phyloP scores from a whole-genome alignment of 371 early-diverging fungal genomes.

The Mortierella sp. region DNA sequence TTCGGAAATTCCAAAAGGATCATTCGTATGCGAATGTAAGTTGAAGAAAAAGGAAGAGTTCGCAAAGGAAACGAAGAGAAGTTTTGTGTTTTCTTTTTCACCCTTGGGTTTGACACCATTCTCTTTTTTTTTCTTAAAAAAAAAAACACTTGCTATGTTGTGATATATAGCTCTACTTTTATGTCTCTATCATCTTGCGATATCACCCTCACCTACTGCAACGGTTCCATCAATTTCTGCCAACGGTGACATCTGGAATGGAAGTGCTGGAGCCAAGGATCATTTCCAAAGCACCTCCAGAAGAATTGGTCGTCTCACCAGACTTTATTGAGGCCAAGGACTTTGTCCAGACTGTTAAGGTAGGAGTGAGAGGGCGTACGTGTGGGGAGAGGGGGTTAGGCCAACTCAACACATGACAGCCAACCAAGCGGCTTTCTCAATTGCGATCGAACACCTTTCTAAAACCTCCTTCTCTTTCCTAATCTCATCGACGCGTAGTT shows the following conservation, averaged over 20 bases:
- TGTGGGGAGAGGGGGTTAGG: too few species aligned
- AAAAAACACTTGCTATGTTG: background rate
- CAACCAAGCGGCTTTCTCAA: too few species aligned
- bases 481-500: conserved; percentile 5
- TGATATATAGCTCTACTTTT: conserved; percentile 39
- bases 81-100: too few species aligned
- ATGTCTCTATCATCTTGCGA: conserved; percentile 48
- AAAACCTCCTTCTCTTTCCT: background rate
- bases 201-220: conserved; percentile 51
- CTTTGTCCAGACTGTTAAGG: conserved; percentile 53
- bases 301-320: conserved; percentile 47
- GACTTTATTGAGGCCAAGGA: conserved; percentile 54
- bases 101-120: background rate
- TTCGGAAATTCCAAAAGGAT: conserved; percentile 51
- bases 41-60: background rate
- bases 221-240: conserved; percentile 48
- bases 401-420: too few species aligned
- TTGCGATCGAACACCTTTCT: background rate
- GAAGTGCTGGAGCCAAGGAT: conserved; percentile 45
- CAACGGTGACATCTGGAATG: conserved; percentile 19
- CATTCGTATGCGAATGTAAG: conserved; percentile 44
- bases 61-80: too few species aligned
- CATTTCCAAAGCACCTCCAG: conserved; percentile 54
- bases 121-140: background rate
- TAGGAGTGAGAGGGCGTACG: background rate